Evolutionary conservation across 1,284 basidiomycete genomes (phyloP).

Genomic region (Ceratorhiza oryzae-sativae): DNA sequence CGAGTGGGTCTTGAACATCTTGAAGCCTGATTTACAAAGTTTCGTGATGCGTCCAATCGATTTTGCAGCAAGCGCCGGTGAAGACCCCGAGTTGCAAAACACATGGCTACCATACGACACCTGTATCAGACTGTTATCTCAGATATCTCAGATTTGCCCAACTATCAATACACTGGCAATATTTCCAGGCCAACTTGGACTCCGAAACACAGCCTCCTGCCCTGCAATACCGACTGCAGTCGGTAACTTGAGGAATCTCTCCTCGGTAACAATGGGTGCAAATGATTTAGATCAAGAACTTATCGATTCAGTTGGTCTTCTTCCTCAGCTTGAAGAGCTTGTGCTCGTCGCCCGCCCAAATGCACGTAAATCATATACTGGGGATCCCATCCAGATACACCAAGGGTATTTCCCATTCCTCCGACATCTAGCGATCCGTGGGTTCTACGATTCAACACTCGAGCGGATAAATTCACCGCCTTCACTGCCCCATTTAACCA

Average conservation of each 20-base stretch:
- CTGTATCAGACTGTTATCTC: neutral
- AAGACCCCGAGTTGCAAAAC: neutral
- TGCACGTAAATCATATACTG: too few species aligned
- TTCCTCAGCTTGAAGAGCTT: neutral
- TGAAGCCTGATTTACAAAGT: neutral
- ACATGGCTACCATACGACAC: neutral
- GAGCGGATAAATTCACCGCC: neutral
- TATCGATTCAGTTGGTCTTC: neutral
- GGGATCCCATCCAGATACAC: neutral
- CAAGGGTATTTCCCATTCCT: neutral
- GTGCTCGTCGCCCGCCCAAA: neutral
- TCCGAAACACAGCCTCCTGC: too few species aligned
- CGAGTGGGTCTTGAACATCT: neutral
- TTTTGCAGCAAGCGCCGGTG: neutral
- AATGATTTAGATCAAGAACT: neutral
- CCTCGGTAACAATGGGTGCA: neutral
- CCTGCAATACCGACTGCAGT: too few species aligned
- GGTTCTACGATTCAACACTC: neutral
- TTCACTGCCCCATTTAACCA: neutral
- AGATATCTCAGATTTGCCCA: neutral
- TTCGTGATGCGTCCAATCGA: neutral
- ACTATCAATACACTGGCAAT: neutral
- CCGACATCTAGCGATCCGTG: neutral
- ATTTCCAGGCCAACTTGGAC: neutral
- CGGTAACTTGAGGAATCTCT: neutral